phyloP scores from a whole-genome alignment of 257 asterid species.

The Ilex aquifolium region DNA sequence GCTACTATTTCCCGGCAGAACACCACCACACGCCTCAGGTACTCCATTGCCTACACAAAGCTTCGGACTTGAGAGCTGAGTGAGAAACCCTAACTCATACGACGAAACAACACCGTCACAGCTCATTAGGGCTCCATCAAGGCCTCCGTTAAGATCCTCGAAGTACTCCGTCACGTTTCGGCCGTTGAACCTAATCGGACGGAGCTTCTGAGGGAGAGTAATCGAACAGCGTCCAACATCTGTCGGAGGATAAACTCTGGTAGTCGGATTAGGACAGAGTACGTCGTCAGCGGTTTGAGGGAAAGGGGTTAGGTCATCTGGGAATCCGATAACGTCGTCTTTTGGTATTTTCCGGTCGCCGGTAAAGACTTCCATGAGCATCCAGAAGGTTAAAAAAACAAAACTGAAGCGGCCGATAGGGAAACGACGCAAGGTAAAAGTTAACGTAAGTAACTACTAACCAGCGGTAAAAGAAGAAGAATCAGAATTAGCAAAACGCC shows the following conservation, averaged over 20 bases:
- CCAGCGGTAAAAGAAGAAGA: no score
- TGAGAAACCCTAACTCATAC: background rate
- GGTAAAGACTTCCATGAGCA: constrained; percentile 7
- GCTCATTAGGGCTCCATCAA: background rate
- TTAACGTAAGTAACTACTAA: no score
- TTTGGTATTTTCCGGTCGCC: constrained; percentile 10
- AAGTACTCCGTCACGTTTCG: constrained; percentile 1
- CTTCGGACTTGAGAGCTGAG: background rate
- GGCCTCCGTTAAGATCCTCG: background rate
- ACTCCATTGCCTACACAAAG: background rate
- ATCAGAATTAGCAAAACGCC: no score
- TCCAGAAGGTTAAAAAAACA: background rate
- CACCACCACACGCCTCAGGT: background rate
- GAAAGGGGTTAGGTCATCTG: constrained; percentile 9
- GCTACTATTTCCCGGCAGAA: background rate
- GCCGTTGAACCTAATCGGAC: constrained; percentile 13
- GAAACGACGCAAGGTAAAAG: no score
- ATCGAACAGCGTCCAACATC: background rate
- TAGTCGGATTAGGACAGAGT: background rate
- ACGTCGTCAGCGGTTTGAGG: constrained; percentile 3
- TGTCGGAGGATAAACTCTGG: background rate
- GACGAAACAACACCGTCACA: background rate
- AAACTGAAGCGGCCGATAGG: no score
- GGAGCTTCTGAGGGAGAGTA: constrained; percentile 16
- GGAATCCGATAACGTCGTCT: constrained; percentile 1